Conservation (phyloP, 1,284 basidiomycete genomes). For the Coniferiporia weirii region DNA sequence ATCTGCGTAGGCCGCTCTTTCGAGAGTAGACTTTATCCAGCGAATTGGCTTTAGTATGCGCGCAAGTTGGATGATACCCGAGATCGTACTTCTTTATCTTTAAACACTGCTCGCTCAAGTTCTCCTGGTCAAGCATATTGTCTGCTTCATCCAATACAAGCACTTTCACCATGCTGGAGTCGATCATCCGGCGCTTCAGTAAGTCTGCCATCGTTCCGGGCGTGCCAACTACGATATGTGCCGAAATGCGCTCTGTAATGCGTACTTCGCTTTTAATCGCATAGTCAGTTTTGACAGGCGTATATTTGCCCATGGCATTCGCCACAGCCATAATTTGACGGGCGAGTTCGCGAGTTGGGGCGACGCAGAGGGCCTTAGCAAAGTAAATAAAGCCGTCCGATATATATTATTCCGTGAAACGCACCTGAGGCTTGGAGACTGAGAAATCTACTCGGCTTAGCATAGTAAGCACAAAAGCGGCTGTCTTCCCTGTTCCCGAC, state of each 20-base stretch:
- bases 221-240: conserved; percentile 94
- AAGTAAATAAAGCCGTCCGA: not conserved
- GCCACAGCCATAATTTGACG: conserved; percentile 97
- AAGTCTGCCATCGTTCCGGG: conserved; percentile 94
- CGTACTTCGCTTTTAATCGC: conserved; percentile 85
- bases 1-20: conserved; percentile 66
- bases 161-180: conserved; percentile 80
- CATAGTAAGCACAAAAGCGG: conserved; percentile 98
- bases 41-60: not conserved
- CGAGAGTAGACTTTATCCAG: conserved; percentile 54
- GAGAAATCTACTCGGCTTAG: conserved; percentile 88
- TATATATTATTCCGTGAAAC: conserved; percentile 18
- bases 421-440: conserved; percentile 78
- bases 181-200: conserved; percentile 67
- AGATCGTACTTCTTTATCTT: conserved; percentile 85
- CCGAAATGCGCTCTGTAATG: conserved; percentile 69
- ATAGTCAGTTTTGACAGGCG: conserved; percentile 86
- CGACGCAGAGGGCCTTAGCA: conserved; percentile 80
- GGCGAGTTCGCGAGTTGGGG: conserved; percentile 94
- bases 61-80: not conserved
- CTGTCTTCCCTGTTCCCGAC: conserved; percentile 98
- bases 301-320: conserved; percentile 93
- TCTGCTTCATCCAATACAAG: conserved; percentile 99
- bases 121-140: conserved; percentile 97
- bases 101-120: conserved; percentile 93